A percentile compares a stretch with the other conserved stretches of the same genome.
phyloP scores from a whole-genome alignment of 331 rosid species.

The Telfairia occidentalis region DNA sequence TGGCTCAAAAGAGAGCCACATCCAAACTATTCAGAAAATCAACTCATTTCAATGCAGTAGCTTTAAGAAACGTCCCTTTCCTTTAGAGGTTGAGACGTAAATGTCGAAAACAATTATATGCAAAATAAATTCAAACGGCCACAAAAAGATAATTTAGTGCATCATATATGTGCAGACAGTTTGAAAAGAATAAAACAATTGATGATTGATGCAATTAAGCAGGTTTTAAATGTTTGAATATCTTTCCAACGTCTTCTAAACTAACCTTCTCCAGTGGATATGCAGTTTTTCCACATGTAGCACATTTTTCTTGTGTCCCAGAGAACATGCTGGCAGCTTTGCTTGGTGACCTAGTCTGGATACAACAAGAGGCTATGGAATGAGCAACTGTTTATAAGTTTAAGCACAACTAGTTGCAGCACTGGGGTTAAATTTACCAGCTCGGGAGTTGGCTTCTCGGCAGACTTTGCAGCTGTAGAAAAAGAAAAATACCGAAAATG shows the following conservation, averaged over 20 bases:
- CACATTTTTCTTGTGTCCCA: slow-evolving; percentile 96
- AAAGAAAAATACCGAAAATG: slow-evolving; percentile 29
- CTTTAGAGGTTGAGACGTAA: neutral
- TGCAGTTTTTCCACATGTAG: slow-evolving; percentile 90
- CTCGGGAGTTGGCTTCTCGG: slow-evolving; percentile 68
- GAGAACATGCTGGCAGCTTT: slow-evolving; percentile 97
- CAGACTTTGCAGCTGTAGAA: slow-evolving; percentile 78
- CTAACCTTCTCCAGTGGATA: slow-evolving; percentile 95
- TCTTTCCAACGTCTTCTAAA: slow-evolving; percentile 5
- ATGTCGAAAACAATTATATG: neutral
- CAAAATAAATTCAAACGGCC: neutral
- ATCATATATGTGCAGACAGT: neutral
- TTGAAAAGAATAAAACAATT: neutral
- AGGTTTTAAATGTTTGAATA: neutral
- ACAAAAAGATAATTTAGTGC: neutral
- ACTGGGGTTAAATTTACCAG: slow-evolving; percentile 41
- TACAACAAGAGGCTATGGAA: slow-evolving; percentile 19
- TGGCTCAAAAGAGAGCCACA: neutral
- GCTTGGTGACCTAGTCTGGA: slow-evolving; percentile 87
- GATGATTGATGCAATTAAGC: neutral
- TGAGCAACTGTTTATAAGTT: neutral
- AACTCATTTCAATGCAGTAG: neutral
- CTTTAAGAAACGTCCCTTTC: neutral
- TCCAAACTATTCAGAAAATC: slow-evolving; percentile 1
- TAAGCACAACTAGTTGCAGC: neutral